Conservation (phyloP, 345 rosid species). For the Salix exigua region DNA sequence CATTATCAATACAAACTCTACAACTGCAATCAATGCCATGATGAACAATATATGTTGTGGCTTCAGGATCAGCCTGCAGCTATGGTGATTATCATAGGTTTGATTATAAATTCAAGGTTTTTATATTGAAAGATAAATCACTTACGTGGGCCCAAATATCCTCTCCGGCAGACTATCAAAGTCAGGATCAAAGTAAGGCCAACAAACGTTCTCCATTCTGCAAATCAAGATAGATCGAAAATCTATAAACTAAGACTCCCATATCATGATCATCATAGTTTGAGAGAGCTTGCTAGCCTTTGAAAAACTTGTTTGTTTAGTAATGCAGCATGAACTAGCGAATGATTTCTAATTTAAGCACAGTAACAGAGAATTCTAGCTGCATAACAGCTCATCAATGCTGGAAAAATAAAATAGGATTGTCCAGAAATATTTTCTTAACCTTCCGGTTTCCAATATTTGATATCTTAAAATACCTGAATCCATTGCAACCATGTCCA, state of each 20-base stretch:
- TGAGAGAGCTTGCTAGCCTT: not conserved
- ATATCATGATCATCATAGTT: not conserved
- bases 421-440: not conserved
- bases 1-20: slow-evolving; percentile 70
- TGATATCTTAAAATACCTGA: no score
- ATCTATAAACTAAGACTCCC: not conserved
- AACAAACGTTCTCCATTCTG: slow-evolving; percentile 60
- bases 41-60: not conserved
- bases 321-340: not conserved
- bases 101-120: not conserved
- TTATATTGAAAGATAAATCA: not conserved
- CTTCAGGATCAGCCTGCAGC: not conserved
- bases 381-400: not conserved
- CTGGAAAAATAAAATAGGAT: not conserved
- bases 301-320: not conserved
- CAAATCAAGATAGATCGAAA: not conserved
- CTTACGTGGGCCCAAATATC: slow-evolving; percentile 63
- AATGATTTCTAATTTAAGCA: not conserved
- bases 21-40: slow-evolving; percentile 41
- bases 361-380: not conserved
- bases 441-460: no score
- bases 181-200: slow-evolving; percentile 88
- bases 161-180: slow-evolving; percentile 64
- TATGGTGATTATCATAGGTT: not conserved
- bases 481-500: not conserved